A percentile compares a stretch with the other conserved stretches of the same genome.
These are phyloP conservation scores for Suillus decipiens DNA, from an alignment of 768 basidiomycete genomes.

Conservation along the genomic window DNA sequence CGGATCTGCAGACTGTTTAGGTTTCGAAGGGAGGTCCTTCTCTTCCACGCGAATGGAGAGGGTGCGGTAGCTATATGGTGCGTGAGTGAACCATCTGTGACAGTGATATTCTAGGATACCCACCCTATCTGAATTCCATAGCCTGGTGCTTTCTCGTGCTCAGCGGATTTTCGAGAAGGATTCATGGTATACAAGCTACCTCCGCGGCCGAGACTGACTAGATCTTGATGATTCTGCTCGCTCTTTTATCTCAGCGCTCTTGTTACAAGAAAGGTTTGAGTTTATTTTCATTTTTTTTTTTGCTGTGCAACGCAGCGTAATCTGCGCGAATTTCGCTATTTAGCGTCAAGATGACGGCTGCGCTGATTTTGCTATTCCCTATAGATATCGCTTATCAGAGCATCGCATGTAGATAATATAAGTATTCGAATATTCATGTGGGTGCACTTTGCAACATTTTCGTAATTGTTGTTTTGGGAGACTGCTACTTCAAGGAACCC, in stretches of 20 bases:
- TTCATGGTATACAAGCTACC: background rate
- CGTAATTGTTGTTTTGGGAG: background rate
- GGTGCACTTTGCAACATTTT: background rate
- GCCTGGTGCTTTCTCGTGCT: conserved; percentile 16
- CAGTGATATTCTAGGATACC: background rate
- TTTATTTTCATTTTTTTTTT: conserved; percentile 6
- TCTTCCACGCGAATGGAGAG: conserved; percentile 47
- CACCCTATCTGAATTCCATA: conserved; percentile 36
- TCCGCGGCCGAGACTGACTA: background rate
- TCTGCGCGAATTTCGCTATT: conserved; percentile 31
- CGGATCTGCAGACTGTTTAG: conserved; percentile 31
- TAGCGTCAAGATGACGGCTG: conserved; percentile 11
- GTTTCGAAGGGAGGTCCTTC: conserved; percentile 18
- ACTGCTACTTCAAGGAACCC: too few relatives aligned
- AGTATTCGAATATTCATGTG: too few relatives aligned
- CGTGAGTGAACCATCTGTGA: too few relatives aligned
- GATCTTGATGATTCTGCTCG: background rate
- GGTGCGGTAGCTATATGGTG: conserved; percentile 39
- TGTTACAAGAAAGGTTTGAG: background rate
- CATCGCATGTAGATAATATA: background rate
- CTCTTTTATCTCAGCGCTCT: conserved; percentile 16
- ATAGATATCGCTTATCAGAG: conserved; percentile 1
- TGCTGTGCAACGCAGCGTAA: conserved; percentile 10
- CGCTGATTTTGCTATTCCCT: conserved; percentile 31
- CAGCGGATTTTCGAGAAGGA: conserved; percentile 17